Conservation (phyloP, 2,329 filamentous ascomycete genomes). For the Exophiala mesophila region DNA sequence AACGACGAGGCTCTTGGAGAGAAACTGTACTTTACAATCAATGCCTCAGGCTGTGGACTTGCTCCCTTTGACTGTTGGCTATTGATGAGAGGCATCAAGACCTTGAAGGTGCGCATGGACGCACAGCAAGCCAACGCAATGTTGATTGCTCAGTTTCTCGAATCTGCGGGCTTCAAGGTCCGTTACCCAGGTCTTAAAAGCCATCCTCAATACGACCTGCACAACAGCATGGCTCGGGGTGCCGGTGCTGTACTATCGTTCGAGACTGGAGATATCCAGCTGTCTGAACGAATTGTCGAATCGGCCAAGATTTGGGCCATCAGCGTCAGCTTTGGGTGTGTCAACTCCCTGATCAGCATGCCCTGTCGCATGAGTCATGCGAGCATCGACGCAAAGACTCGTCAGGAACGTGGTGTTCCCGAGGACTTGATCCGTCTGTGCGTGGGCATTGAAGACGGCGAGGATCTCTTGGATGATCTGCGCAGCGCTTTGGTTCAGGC, state of each 20-base stretch:
- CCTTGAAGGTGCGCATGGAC: constrained; percentile 95
- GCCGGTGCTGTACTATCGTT: constrained; percentile 93
- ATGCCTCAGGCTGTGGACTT: constrained; percentile 88
- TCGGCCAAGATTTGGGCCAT: constrained; percentile 89
- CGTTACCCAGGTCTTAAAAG: constrained; percentile 91
- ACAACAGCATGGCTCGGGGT: constrained; percentile 91
- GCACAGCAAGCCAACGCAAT: constrained; percentile 94
- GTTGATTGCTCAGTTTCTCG: constrained; percentile 70
- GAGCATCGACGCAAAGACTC: constrained; percentile 92
- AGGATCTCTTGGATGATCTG: constrained; percentile 90
- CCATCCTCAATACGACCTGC: constrained; percentile 92
- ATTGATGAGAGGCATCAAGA: constrained; percentile 92
- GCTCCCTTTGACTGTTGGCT: constrained; percentile 95
- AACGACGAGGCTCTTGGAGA: constrained; percentile 79
- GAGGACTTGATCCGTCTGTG: constrained; percentile 95
- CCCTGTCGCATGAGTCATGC: constrained; percentile 99
- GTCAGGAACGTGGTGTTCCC: constrained; percentile 82
- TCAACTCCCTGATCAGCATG: constrained; percentile 99
- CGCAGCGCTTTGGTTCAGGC: constrained; percentile 89
- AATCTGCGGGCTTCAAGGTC: constrained; percentile 85
- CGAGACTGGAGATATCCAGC: constrained; percentile 78
- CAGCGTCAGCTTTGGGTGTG: constrained; percentile 94
- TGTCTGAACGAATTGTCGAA: constrained; percentile 92
- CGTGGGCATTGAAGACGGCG: constrained; percentile 89
- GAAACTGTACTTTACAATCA: constrained; percentile 94